phyloP scores from a whole-genome alignment of 2,329 filamentous ascomycete species.

The Nemania sp. region DNA sequence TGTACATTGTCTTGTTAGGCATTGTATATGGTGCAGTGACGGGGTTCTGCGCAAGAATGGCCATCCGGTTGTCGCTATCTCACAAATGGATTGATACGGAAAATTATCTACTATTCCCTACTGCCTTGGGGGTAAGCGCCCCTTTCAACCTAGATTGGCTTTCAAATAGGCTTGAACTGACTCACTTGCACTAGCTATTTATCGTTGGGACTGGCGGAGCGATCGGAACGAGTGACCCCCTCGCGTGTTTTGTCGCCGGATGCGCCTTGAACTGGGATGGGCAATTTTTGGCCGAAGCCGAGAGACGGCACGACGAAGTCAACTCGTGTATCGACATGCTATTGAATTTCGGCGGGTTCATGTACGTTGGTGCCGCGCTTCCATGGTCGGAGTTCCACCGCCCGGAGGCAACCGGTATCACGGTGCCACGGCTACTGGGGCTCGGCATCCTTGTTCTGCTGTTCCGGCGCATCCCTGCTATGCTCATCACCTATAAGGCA shows the following conservation, averaged over 20 bases:
- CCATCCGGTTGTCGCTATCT: constrained; percentile 48
- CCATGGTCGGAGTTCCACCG: constrained; percentile 60
- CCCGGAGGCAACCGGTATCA: constrained; percentile 57
- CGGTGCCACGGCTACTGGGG: constrained; percentile 51
- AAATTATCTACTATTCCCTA: constrained; percentile 56
- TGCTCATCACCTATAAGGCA: constrained; percentile 56
- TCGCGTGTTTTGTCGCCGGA: constrained; percentile 64
- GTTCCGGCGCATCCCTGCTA: constrained; percentile 60
- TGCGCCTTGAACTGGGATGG: constrained; percentile 65
- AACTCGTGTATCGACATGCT: constrained; percentile 61
- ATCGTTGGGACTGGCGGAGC: constrained; percentile 60
- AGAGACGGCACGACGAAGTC: constrained; percentile 62
- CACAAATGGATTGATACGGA: constrained; percentile 60
- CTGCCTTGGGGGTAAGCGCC: constrained; percentile 49
- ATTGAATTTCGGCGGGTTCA: constrained; percentile 63
- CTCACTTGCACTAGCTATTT: constrained; percentile 49
- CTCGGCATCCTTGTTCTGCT: constrained; percentile 56
- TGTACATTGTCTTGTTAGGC: constrained; percentile 61
- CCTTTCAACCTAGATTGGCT: not conserved
- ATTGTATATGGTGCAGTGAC: constrained; percentile 55
- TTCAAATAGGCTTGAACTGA: constrained; percentile 5
- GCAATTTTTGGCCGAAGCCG: constrained; percentile 57
- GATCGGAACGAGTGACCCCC: constrained; percentile 61
- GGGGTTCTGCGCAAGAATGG: constrained; percentile 52
- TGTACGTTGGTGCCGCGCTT: constrained; percentile 60